Conservation (phyloP, 108 stramenopile genomes). For the Tribonema minus region DNA sequence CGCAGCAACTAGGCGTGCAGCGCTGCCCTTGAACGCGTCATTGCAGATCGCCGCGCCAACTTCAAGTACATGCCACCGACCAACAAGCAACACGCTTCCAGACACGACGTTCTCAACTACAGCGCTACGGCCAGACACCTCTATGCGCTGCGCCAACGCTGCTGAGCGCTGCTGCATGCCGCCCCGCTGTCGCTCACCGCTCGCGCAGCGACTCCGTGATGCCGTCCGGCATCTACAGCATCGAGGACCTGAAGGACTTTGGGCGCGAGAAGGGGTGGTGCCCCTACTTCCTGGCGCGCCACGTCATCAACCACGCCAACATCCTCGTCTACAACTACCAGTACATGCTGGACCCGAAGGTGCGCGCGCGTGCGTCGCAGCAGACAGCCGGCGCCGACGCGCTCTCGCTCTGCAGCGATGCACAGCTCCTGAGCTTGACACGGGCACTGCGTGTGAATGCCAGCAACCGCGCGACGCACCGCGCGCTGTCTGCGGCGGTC, state of each 20-base stretch:
- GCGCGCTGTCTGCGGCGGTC: too few relatives aligned
- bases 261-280: slow-evolving; percentile 82
- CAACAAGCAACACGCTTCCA: not conserved
- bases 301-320: slow-evolving; percentile 92
- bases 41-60: too few relatives aligned
- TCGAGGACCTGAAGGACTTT: slow-evolving; percentile 84
- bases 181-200: not conserved
- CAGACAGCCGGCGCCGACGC: too few relatives aligned
- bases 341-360: slow-evolving; percentile 99
- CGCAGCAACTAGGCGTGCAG: too few relatives aligned
- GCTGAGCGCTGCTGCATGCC: not conserved
- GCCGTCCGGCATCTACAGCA: slow-evolving; percentile 81
- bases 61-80: too few relatives aligned
- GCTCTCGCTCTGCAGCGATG: slow-evolving; percentile 51
- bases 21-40: too few relatives aligned
- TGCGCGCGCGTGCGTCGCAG: slow-evolving; percentile 18
- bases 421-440: too few relatives aligned
- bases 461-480: too few relatives aligned
- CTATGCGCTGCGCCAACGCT: not conserved
- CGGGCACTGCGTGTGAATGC: too few relatives aligned
- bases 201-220: slow-evolving; percentile 42
- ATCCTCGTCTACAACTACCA: slow-evolving; percentile 99
- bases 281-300: slow-evolving; percentile 94
- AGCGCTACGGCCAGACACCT: not conserved
- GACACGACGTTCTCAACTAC: not conserved